A percentile compares a stretch with the other conserved stretches of the same genome.
These are phyloP conservation scores for Phytophthora pinifolia DNA, from an alignment of 352 stramenopile species.

Conservation along the genomic window DNA sequence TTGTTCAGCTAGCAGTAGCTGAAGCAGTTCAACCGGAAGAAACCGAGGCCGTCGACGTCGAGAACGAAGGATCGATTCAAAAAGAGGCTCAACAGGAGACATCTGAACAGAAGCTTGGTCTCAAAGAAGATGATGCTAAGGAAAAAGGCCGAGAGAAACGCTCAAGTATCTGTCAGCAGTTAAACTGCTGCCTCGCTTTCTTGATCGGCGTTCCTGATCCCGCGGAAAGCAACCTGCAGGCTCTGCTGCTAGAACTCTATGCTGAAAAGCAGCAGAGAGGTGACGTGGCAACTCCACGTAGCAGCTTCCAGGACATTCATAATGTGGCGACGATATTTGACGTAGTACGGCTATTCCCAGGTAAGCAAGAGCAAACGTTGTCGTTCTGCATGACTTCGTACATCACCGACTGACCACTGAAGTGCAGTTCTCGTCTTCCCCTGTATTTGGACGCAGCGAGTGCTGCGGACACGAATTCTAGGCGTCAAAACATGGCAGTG, in stretches of 20 bases:
- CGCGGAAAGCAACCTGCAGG: slow-evolving; percentile 24
- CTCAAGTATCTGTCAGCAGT: slow-evolving; percentile 26
- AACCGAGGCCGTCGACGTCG: slow-evolving; percentile 6
- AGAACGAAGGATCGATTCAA: slow-evolving; percentile 4
- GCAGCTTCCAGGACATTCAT: slow-evolving; percentile 35
- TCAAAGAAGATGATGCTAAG: not conserved
- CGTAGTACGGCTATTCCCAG: slow-evolving; percentile 56
- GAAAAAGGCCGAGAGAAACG: not conserved
- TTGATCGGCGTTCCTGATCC: slow-evolving; percentile 38
- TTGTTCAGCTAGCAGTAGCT: slow-evolving; percentile 26
- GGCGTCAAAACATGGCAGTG: slow-evolving; percentile 48
- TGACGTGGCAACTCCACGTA: not conserved
- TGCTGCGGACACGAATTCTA: slow-evolving; percentile 50
- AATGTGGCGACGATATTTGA: slow-evolving; percentile 33
- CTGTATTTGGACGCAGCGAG: slow-evolving; percentile 56
- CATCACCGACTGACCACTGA: not conserved
- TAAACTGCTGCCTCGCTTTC: slow-evolving; percentile 45
- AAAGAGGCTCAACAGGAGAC: slow-evolving; percentile 1
- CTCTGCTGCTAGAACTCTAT: slow-evolving; percentile 31
- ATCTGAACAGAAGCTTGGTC: not conserved
- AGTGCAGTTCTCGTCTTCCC: slow-evolving; percentile 59
- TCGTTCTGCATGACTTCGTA: not conserved
- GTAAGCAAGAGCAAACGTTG: slow-evolving; percentile 19
- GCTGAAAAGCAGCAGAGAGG: not conserved
- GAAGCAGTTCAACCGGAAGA: slow-evolving; percentile 14